These are phyloP conservation scores for Camptophora hylomeconis DNA, from an alignment of 2,329 filamentous ascomycete species.

Conservation along the genomic window DNA sequence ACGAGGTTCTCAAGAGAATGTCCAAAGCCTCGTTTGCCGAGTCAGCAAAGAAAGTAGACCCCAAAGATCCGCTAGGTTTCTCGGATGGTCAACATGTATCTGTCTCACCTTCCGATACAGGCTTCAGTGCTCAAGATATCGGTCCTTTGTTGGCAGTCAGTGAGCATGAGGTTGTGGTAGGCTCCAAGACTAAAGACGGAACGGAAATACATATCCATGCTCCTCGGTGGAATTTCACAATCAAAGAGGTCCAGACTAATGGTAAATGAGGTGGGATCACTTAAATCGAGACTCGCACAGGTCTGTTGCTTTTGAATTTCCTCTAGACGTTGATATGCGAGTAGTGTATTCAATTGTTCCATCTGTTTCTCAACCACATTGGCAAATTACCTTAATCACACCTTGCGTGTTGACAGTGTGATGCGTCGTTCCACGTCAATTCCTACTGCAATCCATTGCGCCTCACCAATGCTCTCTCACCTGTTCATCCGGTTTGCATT, in stretches of 20 bases:
- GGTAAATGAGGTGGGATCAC: too few species aligned
- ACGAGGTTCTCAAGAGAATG: slow-evolving; percentile 3
- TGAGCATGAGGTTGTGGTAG: slow-evolving; percentile 2
- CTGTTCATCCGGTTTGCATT: too few species aligned
- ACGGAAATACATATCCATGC: slow-evolving; percentile 4
- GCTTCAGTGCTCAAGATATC: slow-evolving; percentile 2
- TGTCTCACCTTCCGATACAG: slow-evolving; percentile 4
- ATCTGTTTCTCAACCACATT: too few species aligned
- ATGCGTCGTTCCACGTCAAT: too few species aligned
- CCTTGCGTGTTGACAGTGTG: too few species aligned
- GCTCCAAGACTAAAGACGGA: slow-evolving; percentile 1
- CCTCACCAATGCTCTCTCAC: too few species aligned
- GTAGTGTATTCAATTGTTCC: too few species aligned
- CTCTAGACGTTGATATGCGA: too few species aligned
- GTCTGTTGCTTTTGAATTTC: too few species aligned
- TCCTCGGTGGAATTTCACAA: slow-evolving; percentile 5
- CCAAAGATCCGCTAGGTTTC: slow-evolving; percentile 2
- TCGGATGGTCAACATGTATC: slow-evolving; percentile 2
- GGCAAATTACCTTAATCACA: too few species aligned
- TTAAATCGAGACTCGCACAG: too few species aligned
- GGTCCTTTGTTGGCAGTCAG: slow-evolving; percentile 3
- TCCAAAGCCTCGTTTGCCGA: slow-evolving; percentile 2
- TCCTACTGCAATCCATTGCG: too few species aligned
- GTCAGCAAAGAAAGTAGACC: not conserved
- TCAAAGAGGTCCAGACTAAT: slow-evolving; percentile 1